Percentiles rank a stretch among this genome's conserved stretches.
Evolutionary conservation across 495 filamentous ascomycete species (phyloP).

Genomic region (Oidiodendron maius): DNA sequence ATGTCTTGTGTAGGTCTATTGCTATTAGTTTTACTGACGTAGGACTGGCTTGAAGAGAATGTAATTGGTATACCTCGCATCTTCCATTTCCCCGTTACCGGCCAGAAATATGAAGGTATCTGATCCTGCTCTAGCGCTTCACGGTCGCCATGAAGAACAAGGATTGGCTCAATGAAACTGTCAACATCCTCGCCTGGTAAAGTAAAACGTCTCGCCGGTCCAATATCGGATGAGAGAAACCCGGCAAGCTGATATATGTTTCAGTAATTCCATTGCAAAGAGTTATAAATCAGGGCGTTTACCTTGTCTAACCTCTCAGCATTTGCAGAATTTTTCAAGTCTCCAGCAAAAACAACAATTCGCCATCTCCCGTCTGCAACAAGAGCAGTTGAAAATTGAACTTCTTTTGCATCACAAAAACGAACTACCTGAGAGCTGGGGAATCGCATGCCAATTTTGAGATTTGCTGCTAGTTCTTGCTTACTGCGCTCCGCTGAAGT

Average conservation of each 20-base stretch:
- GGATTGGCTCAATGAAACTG: neutral
- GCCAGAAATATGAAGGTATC: slow-evolving; percentile 45
- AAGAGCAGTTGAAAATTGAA: slow-evolving; percentile 42
- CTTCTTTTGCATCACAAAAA: slow-evolving; percentile 52
- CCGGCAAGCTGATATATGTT: neutral
- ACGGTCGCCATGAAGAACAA: slow-evolving; percentile 29
- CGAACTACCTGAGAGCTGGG: slow-evolving; percentile 54
- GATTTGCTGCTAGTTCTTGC: slow-evolving; percentile 34
- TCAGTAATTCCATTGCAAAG: neutral
- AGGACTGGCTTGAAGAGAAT: slow-evolving; percentile 1
- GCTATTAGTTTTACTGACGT: slow-evolving; percentile 1
- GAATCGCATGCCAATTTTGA: slow-evolving; percentile 49
- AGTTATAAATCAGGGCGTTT: neutral
- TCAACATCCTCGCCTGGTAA: neutral
- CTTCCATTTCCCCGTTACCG: slow-evolving; percentile 53
- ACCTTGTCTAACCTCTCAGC: slow-evolving; percentile 41
- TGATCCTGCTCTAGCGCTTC: slow-evolving; percentile 42
- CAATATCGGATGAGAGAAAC: neutral
- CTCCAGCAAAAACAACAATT: slow-evolving; percentile 58
- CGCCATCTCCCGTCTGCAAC: slow-evolving; percentile 57
- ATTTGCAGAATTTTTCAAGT: slow-evolving; percentile 34
- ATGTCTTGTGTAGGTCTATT: slow-evolving; percentile 39
- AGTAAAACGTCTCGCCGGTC: neutral
- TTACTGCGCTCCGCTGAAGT: slow-evolving; percentile 27
- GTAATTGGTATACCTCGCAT: slow-evolving; percentile 43